These are phyloP conservation scores for Eutypa lata DNA, from an alignment of 2,329 filamentous ascomycete genomes.

Conservation along the genomic window DNA sequence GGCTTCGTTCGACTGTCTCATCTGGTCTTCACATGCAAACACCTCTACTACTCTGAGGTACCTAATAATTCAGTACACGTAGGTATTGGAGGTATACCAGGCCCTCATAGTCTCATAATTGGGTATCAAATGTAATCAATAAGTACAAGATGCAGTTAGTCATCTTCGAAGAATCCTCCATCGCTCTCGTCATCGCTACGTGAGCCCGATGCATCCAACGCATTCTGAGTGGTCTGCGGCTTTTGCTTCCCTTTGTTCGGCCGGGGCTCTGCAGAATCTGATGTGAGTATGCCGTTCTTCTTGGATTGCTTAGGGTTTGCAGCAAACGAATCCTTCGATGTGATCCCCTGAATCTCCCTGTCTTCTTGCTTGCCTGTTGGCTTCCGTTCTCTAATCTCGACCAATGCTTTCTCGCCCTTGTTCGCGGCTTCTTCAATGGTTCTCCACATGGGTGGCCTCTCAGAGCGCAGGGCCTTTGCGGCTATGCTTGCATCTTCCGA, in stretches of 20 bases:
- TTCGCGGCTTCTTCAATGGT: constrained; percentile 62
- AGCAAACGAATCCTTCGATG: constrained; percentile 9
- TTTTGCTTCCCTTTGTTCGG: constrained; percentile 29
- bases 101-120: neutral
- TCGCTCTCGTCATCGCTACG: constrained; percentile 48
- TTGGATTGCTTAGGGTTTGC: constrained; percentile 8
- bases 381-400: constrained; percentile 26
- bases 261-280: constrained; percentile 9
- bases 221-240: constrained; percentile 31
- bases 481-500: constrained; percentile 38
- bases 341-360: constrained; percentile 5
- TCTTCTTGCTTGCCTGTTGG: constrained; percentile 7
- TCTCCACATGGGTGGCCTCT: constrained; percentile 63
- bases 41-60: neutral
- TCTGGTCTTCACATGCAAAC: too few relatives aligned
- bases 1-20: too few relatives aligned
- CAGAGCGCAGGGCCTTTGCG: constrained; percentile 39
- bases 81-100: neutral
- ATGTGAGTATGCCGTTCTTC: constrained; percentile 8
- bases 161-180: constrained; percentile 56
- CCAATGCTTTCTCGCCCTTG: constrained; percentile 21
- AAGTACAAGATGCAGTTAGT: constrained; percentile 4
- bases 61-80: neutral
- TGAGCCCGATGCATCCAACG: constrained; percentile 19
- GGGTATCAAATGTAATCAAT: neutral